Evolutionary conservation across 1,284 basidiomycete genomes (phyloP).

Genomic region (Rhodotorula sp.): DNA sequence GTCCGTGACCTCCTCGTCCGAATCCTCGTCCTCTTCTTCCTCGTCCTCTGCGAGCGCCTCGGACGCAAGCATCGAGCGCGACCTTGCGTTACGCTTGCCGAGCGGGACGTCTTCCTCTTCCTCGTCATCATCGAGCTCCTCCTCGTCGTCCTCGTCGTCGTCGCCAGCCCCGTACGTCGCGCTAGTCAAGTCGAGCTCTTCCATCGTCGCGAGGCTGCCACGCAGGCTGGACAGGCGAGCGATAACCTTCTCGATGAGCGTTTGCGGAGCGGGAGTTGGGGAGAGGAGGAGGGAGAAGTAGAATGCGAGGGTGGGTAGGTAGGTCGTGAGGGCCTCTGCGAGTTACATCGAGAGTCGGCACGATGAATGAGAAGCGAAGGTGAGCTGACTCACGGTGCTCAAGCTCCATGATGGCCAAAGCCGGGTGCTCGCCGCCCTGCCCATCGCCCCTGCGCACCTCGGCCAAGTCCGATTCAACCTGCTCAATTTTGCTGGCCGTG

Average conservation of each 20-base stretch:
- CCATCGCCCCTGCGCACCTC: constrained; percentile 21
- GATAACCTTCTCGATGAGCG: constrained; percentile 70
- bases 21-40: constrained; percentile 48
- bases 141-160: constrained; percentile 47
- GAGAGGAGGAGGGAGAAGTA: constrained; percentile 80
- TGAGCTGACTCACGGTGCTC: constrained; percentile 32
- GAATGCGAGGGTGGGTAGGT: constrained; percentile 85
- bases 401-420: constrained; percentile 38
- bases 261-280: constrained; percentile 61
- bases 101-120: constrained; percentile 29
- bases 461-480: constrained; percentile 30
- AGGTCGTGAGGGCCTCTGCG: constrained; percentile 64
- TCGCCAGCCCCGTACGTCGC: constrained; percentile 52
- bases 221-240: constrained; percentile 80
- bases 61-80: constrained; percentile 43
- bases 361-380: neutral
- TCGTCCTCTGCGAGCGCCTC: constrained; percentile 48
- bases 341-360: neutral
- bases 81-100: constrained; percentile 46
- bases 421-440: constrained; percentile 37
- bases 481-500: constrained; percentile 28
- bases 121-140: constrained; percentile 48
- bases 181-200: constrained; percentile 70
- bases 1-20: constrained; percentile 48
- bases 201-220: constrained; percentile 74